A percentile compares a stretch with the other conserved stretches of the same genome.
These are phyloP conservation scores for Colletotrichum sojae DNA, from an alignment of 2,329 filamentous ascomycete species.

Conservation along the genomic window DNA sequence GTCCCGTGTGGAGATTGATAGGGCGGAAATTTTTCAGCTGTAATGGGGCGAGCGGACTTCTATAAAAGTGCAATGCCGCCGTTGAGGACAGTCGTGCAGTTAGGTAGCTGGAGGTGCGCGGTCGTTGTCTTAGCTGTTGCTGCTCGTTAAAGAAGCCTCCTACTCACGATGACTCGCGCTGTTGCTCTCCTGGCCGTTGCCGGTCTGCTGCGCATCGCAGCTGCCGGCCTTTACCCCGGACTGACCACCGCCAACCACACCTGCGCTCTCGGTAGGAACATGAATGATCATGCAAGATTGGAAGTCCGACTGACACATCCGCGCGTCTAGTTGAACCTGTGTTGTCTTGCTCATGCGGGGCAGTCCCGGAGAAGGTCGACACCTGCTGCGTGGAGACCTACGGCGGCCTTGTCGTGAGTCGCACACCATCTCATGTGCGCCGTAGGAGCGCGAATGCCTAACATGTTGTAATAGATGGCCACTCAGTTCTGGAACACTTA, in stretches of 20 bases:
- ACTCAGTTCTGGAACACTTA: conserved; percentile 78
- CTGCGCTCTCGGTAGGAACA: conserved; percentile 61
- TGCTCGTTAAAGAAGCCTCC: not conserved
- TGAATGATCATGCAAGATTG: not conserved
- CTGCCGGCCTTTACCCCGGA: conserved; percentile 57
- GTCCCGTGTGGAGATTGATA: conserved; percentile 35
- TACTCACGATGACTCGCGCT: conserved; percentile 47
- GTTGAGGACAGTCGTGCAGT: not conserved
- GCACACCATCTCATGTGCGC: not conserved
- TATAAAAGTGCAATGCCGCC: conserved; percentile 19
- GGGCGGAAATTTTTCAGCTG: conserved; percentile 15
- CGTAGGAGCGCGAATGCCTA: not conserved
- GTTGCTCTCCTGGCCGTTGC: conserved; percentile 44
- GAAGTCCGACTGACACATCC: conserved; percentile 2
- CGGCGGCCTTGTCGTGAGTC: conserved; percentile 68
- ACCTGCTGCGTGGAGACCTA: conserved; percentile 77
- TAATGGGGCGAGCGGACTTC: conserved; percentile 19
- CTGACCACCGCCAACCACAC: conserved; percentile 69
- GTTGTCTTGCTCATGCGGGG: conserved; percentile 65
- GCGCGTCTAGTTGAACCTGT: conserved; percentile 46
- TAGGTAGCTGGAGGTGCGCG: not conserved
- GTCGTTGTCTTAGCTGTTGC: conserved; percentile 12
- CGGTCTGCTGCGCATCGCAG: conserved; percentile 48
- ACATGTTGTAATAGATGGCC: conserved; percentile 53
- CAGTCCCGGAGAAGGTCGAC: conserved; percentile 63